Evolutionary conservation across 2,329 filamentous ascomycete genomes (phyloP).

Genomic region (Exophiala bonariae): DNA sequence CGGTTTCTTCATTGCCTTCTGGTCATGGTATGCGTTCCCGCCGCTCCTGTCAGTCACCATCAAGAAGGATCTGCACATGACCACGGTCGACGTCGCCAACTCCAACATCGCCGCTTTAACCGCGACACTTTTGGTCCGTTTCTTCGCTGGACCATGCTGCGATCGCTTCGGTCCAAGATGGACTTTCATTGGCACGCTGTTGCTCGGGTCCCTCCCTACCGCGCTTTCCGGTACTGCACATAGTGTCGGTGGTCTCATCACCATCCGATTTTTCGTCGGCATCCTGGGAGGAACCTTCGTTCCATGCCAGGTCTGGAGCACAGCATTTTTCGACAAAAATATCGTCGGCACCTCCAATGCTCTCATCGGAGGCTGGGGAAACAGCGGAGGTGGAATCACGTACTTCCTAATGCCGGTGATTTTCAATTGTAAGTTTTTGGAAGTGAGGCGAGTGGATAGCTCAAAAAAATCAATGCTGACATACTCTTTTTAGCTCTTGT

Average conservation of each 20-base stretch:
- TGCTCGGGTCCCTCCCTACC: slow-evolving; percentile 76
- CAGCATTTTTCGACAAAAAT: slow-evolving; percentile 90
- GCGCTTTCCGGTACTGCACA: slow-evolving; percentile 77
- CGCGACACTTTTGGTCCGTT: slow-evolving; percentile 73
- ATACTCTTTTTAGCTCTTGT: slow-evolving; percentile 52
- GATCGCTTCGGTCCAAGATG: slow-evolving; percentile 78
- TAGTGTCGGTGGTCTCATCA: slow-evolving; percentile 55
- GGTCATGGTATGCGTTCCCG: slow-evolving; percentile 89
- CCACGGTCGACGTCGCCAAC: slow-evolving; percentile 72
- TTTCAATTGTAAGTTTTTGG: slow-evolving; percentile 59
- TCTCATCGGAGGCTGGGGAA: slow-evolving; percentile 82
- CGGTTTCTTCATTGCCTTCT: slow-evolving; percentile 83
- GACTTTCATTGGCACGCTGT: slow-evolving; percentile 76
- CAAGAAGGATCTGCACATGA: slow-evolving; percentile 73
- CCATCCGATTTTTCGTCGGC: slow-evolving; percentile 46
- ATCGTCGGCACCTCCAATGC: slow-evolving; percentile 87
- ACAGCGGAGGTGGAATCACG: slow-evolving; percentile 84
- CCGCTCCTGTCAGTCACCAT: slow-evolving; percentile 78
- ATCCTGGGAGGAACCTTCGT: slow-evolving; percentile 47
- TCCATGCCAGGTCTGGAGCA: slow-evolving; percentile 84
- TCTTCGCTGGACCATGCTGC: slow-evolving; percentile 79
- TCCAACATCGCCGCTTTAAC: slow-evolving; percentile 84
- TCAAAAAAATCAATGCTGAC: not conserved
- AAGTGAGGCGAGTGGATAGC: no score
- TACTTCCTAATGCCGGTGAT: slow-evolving; percentile 94